Evolutionary conservation across 2,329 filamentous ascomycete genomes (phyloP), one percentile per base, ranked within the genome.

Genomic region (Alternaria ethzedia): DNA sequence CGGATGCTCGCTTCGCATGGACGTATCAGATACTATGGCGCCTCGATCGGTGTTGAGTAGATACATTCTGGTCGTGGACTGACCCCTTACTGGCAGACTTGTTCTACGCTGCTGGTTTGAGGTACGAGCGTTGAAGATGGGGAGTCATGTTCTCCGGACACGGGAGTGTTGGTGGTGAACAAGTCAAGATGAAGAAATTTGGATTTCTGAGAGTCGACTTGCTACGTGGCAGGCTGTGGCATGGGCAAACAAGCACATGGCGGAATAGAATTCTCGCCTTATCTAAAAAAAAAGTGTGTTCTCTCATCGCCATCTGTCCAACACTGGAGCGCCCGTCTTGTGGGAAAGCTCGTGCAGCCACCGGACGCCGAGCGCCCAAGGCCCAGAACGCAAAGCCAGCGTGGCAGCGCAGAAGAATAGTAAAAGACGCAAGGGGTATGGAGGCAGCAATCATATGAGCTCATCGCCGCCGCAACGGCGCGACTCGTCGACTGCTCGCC

Each of bases 401-500:
- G 15, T 46, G 6, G 30, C 30, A 54, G 43, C 25, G 44, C 10
- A 44, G 9, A 43, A 28, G 30, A n/a, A 28, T 32, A 26, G 21
- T 21, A 21, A 50, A 21, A 32, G 12, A 26, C 23, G 15, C 26
- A 55, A 28, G 21, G 64, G 58, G 64, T 67, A 67, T 67, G 51
- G 17, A 26, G 21, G 26, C 28, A 47, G 8, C 13, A 12, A 25
- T 78, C 66, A 90, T 71, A 91, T 86, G 61, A 97, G 83, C 78
- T 96, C 92, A 79, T 97, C 93, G 49, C 88, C 91, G 17, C 91
- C 91, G 70, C 88, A 89, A 21, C 90, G 89, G 28, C 91, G 90
- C 74, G 93, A 95, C 72, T 91, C 87, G 78, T 93, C 87, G 67
- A 98, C 94, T 15, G 92, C 93, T 65, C 85, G 83, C 46, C 89